These are phyloP conservation scores for Delitschia confertaspora DNA, from an alignment of 495 filamentous ascomycete species.

Conservation along the genomic window DNA sequence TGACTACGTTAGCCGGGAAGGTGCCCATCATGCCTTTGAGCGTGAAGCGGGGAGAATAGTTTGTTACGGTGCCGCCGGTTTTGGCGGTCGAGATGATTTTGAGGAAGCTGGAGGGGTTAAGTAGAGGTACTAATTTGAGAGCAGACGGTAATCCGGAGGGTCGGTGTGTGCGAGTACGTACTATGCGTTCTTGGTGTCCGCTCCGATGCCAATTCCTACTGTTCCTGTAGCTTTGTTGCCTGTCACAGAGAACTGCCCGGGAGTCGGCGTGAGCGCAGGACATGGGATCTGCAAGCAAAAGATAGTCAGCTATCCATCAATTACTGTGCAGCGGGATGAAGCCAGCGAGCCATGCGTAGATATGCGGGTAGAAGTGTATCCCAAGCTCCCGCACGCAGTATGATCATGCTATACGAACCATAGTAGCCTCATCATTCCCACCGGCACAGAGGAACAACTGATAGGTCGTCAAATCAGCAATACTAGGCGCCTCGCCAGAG, in stretches of 20 bases:
- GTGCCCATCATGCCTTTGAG: conserved; percentile 58
- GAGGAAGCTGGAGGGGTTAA: conserved; percentile 46
- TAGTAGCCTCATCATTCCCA: conserved; percentile 44
- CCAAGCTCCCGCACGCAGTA: too few relatives aligned
- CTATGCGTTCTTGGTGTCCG: conserved; percentile 49
- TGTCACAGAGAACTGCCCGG: conserved; percentile 37
- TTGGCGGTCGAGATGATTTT: conserved; percentile 50
- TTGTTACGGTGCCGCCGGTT: conserved; percentile 45
- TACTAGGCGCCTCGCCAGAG: conserved; percentile 40
- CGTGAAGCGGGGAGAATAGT: conserved; percentile 57
- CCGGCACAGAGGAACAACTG: conserved; percentile 56
- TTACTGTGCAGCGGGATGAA: too few relatives aligned
- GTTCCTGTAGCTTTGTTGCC: conserved; percentile 46
- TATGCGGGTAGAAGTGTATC: too few relatives aligned
- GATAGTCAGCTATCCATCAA: not conserved
- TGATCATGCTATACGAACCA: too few relatives aligned
- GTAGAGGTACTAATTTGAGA: not conserved
- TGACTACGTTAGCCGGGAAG: conserved; percentile 42
- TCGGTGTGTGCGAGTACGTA: conserved; percentile 32
- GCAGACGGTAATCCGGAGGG: too few relatives aligned
- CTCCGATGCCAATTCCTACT: conserved; percentile 43
- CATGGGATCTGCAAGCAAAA: conserved; percentile 38
- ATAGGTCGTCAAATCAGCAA: conserved; percentile 48
- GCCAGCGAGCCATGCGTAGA: too few relatives aligned
- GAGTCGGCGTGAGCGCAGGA: conserved; percentile 33